Evolutionary conservation across 1,139 yeast species (phyloP).

Genomic region (Candida sp.): DNA sequence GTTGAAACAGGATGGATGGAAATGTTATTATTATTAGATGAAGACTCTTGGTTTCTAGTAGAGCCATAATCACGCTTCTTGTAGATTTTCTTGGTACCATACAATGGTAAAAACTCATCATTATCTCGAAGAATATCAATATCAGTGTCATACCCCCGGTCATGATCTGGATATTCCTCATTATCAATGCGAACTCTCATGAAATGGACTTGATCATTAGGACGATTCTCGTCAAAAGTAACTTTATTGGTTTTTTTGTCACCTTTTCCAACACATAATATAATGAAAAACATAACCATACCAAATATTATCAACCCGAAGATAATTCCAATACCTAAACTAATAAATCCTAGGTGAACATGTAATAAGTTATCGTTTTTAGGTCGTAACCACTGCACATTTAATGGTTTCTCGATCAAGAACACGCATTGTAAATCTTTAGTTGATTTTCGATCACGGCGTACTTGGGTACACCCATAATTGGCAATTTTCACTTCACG

Average conservation of each 20-base stretch:
- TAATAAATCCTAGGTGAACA: slow-evolving; percentile 61
- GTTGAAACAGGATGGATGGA: slow-evolving; percentile 8
- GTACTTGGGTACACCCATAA: slow-evolving; percentile 61
- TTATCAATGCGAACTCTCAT: slow-evolving; percentile 38
- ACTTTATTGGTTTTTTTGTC: slow-evolving; percentile 6
- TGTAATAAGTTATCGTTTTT: slow-evolving; percentile 41
- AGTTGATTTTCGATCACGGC: slow-evolving; percentile 15
- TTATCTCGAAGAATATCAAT: slow-evolving; percentile 35
- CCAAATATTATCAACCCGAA: slow-evolving; percentile 51
- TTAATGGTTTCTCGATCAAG: slow-evolving; percentile 63
- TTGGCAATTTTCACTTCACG: slow-evolving; percentile 64
- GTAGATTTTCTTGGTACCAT: slow-evolving; percentile 14
- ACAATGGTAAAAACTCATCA: slow-evolving; percentile 28
- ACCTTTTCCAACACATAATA: slow-evolving; percentile 24
- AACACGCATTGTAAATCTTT: slow-evolving; percentile 53
- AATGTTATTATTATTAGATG: slow-evolving; percentile 10
- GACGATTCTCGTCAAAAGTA: slow-evolving; percentile 8
- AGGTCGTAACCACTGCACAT: slow-evolving; percentile 53
- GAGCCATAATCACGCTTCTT: slow-evolving; percentile 16
- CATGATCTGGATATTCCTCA: slow-evolving; percentile 18
- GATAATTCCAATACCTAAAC: slow-evolving; percentile 63
- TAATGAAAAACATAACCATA: slow-evolving; percentile 22
- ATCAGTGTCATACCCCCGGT: slow-evolving; percentile 47
- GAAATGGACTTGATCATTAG: slow-evolving; percentile 26
- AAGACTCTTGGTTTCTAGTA: slow-evolving; percentile 8